A percentile compares a stretch with the other conserved stretches of the same genome.
phyloP scores from a whole-genome alignment of 768 basidiomycete genomes.

The Saitozyma podzolica region DNA sequence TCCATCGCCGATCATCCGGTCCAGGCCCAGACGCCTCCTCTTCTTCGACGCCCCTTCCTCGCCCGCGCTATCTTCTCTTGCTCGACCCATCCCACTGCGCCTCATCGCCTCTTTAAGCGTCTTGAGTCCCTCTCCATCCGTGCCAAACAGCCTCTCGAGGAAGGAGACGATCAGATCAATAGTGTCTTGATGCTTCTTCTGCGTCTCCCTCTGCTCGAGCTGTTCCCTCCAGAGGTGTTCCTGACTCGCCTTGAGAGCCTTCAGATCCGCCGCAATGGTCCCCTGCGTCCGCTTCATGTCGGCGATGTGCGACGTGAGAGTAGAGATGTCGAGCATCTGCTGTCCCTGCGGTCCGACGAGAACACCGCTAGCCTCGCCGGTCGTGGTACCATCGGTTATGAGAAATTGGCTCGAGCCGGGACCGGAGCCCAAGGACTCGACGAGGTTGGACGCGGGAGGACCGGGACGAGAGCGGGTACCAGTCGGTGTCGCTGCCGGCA shows the following conservation, averaged over 20 bases:
- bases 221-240: constrained; percentile 92
- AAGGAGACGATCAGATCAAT: constrained; percentile 95
- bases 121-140: constrained; percentile 45
- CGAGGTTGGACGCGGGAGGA: constrained; percentile 1
- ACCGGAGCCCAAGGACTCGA: not conserved
- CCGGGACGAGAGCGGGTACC: constrained; percentile 10
- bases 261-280: constrained; percentile 83
- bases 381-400: constrained; percentile 44
- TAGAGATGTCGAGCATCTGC: constrained; percentile 65
- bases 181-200: constrained; percentile 93
- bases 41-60: constrained; percentile 25
- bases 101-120: constrained; percentile 43
- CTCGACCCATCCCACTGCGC: constrained; percentile 33
- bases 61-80: constrained; percentile 15
- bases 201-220: constrained; percentile 69
- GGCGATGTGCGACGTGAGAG: constrained; percentile 76
- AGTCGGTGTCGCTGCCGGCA: constrained; percentile 8
- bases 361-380: constrained; percentile 28
- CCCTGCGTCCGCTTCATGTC: constrained; percentile 90
- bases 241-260: constrained; percentile 82
- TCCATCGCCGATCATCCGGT: constrained; percentile 49
- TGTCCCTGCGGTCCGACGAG: constrained; percentile 31
- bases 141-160: constrained; percentile 81
- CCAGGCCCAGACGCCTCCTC: constrained; percentile 39
- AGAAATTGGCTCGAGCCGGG: constrained; percentile 9